These are phyloP conservation scores for Rhizopogon parksii DNA, from an alignment of 1,284 basidiomycete genomes.

Conservation along the genomic window DNA sequence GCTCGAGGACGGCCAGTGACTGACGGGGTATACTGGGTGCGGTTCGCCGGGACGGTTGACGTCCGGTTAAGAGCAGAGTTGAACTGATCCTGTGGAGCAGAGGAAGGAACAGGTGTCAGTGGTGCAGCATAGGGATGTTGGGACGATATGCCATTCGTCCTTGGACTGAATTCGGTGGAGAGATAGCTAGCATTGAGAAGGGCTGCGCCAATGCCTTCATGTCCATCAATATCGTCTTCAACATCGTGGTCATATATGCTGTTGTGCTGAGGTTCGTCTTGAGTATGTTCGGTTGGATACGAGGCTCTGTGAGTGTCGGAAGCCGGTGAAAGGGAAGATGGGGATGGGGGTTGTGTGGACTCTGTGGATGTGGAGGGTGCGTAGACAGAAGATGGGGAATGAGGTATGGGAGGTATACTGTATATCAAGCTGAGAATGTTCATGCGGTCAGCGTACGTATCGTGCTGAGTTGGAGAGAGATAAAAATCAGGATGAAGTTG, in stretches of 20 bases:
- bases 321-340: slow-evolving; percentile 46
- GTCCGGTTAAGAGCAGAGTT: slow-evolving; percentile 21
- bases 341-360: slow-evolving; percentile 45
- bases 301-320: slow-evolving; percentile 38
- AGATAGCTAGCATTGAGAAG: slow-evolving; percentile 41
- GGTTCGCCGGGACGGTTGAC: slow-evolving; percentile 23
- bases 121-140: slow-evolving; percentile 38
- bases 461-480: slow-evolving; percentile 46
- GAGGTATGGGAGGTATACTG: slow-evolving; percentile 67
- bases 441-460: slow-evolving; percentile 84
- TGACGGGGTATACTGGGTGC: slow-evolving; percentile 22
- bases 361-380: slow-evolving; percentile 44
- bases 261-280: slow-evolving; percentile 26
- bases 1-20: slow-evolving; percentile 40
- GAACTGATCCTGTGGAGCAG: slow-evolving; percentile 14
- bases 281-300: slow-evolving; percentile 31
- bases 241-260: slow-evolving; percentile 22
- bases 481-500: slow-evolving; percentile 9
- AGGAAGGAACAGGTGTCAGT: slow-evolving; percentile 26
- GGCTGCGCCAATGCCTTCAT: slow-evolving; percentile 41
- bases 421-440: slow-evolving; percentile 81
- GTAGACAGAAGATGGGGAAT: slow-evolving; percentile 51
- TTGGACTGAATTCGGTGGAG: slow-evolving; percentile 27
- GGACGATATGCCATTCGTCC: slow-evolving; percentile 16
- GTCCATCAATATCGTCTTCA: slow-evolving; percentile 32